Conservation (phyloP, 495 filamentous ascomycete genomes). For the Aspergillus egyptiacus region DNA sequence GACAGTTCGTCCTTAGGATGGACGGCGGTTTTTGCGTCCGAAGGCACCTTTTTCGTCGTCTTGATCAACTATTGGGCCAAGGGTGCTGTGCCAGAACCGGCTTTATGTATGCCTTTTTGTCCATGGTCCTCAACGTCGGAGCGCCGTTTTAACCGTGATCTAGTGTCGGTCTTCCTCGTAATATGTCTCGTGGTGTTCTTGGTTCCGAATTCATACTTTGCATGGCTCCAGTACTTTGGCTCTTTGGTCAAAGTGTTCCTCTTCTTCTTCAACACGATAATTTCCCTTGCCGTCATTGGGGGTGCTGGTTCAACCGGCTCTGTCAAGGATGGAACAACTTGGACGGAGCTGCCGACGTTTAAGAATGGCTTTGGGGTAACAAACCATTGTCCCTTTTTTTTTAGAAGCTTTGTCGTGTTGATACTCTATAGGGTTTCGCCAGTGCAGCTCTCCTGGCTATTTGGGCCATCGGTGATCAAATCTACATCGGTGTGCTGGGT, state of each 20-base stretch:
- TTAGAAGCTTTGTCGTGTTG: background rate
- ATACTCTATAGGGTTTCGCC: slow-evolving; percentile 19
- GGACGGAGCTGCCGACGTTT: slow-evolving; percentile 22
- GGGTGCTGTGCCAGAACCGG: slow-evolving; percentile 17
- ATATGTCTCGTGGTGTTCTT: slow-evolving; percentile 10
- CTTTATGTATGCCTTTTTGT: slow-evolving; percentile 10
- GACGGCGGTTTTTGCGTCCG: slow-evolving; percentile 26
- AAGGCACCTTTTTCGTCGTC: slow-evolving; percentile 24
- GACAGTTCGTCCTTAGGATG: slow-evolving; percentile 14
- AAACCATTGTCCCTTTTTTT: background rate
- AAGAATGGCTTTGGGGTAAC: slow-evolving; percentile 23
- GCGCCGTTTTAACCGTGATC: background rate
- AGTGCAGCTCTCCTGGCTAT: slow-evolving; percentile 24
- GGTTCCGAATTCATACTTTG: slow-evolving; percentile 8
- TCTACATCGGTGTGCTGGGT: slow-evolving; percentile 23
- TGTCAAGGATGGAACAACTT: slow-evolving; percentile 23
- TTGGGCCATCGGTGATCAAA: slow-evolving; percentile 25
- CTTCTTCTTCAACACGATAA: slow-evolving; percentile 7
- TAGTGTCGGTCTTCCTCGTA: slow-evolving; percentile 12
- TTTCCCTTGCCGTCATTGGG: slow-evolving; percentile 9
- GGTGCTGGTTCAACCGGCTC: slow-evolving; percentile 15
- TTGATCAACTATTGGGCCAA: slow-evolving; percentile 28
- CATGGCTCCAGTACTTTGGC: slow-evolving; percentile 10
- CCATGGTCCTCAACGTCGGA: background rate
- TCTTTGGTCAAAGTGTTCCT: slow-evolving; percentile 9